phyloP scores from a whole-genome alignment of 2,329 filamentous ascomycete genomes.

The Penicillium brevicompactum region DNA sequence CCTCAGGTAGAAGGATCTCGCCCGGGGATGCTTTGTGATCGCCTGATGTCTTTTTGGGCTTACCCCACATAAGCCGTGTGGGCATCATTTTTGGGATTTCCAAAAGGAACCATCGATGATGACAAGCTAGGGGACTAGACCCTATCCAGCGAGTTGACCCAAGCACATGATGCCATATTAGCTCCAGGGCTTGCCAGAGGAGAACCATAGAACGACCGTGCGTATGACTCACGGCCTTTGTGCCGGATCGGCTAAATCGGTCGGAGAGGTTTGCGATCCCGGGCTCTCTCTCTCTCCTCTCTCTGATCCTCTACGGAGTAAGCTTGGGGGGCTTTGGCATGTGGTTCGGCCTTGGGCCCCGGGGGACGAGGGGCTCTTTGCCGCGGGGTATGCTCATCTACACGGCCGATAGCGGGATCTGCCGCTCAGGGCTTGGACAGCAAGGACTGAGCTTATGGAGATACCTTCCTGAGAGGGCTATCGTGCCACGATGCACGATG shows the following conservation, averaged over 20 bases:
- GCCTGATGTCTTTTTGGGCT: slow-evolving; percentile 18
- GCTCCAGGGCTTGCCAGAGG: background rate
- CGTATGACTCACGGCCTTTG: slow-evolving; percentile 23
- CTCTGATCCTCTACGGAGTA: background rate
- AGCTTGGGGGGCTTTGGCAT: background rate
- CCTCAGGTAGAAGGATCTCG: background rate
- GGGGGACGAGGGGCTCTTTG: background rate
- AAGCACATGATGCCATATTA: slow-evolving; percentile 17
- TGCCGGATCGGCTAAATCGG: slow-evolving; percentile 1
- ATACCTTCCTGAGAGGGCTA: background rate
- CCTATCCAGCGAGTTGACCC: slow-evolving; percentile 4
- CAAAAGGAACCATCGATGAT: slow-evolving; percentile 2
- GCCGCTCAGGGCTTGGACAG: background rate
- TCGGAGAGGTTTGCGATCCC: slow-evolving; percentile 3
- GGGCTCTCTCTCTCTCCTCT: background rate
- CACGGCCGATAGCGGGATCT: background rate
- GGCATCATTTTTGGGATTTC: slow-evolving; percentile 17
- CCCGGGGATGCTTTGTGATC: slow-evolving; percentile 5
- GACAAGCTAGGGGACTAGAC: slow-evolving; percentile 10
- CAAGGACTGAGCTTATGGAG: background rate
- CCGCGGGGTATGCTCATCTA: background rate
- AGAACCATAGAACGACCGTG: slow-evolving; percentile 6
- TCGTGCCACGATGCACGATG: background rate
- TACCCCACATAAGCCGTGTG: slow-evolving; percentile 9
- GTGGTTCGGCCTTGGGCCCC: background rate